Conservation (phyloP, 768 basidiomycete genomes). For the Boletus fagicola region DNA sequence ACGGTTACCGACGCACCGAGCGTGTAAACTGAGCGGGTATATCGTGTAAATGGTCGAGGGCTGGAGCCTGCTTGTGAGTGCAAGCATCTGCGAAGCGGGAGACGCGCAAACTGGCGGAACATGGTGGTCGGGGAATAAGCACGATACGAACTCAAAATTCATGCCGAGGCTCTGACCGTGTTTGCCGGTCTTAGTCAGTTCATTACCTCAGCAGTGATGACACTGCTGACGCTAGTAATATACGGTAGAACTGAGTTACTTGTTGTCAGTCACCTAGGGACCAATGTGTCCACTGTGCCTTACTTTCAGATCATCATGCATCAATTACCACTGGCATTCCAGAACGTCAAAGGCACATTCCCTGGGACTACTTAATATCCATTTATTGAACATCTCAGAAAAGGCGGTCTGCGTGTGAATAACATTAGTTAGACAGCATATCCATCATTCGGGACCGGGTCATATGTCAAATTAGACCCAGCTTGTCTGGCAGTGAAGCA, state of each 20-base stretch:
- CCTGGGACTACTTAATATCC: neutral
- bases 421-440: no score
- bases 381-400: neutral
- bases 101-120: conserved; percentile 54
- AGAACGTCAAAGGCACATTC: neutral
- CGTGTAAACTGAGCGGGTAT: conserved; percentile 33
- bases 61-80: conserved; percentile 41
- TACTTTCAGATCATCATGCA: no score
- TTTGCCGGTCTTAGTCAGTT: conserved; percentile 22
- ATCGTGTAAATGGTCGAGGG: conserved; percentile 20
- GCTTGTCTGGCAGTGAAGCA: no score
- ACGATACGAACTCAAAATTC: conserved; percentile 24
- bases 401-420: no score
- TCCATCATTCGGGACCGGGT: no score
- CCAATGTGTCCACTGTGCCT: no score
- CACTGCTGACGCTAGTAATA: neutral
- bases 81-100: conserved; percentile 51
- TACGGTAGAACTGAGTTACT: no score
- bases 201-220: conserved; percentile 18
- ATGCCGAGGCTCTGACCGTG: conserved; percentile 3
- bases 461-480: no score
- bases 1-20: conserved; percentile 46
- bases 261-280: no score
- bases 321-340: no score
- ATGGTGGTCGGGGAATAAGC: conserved; percentile 33